These are phyloP conservation scores for Mycena amicta DNA, from an alignment of 768 basidiomycete species.

Conservation along the genomic window DNA sequence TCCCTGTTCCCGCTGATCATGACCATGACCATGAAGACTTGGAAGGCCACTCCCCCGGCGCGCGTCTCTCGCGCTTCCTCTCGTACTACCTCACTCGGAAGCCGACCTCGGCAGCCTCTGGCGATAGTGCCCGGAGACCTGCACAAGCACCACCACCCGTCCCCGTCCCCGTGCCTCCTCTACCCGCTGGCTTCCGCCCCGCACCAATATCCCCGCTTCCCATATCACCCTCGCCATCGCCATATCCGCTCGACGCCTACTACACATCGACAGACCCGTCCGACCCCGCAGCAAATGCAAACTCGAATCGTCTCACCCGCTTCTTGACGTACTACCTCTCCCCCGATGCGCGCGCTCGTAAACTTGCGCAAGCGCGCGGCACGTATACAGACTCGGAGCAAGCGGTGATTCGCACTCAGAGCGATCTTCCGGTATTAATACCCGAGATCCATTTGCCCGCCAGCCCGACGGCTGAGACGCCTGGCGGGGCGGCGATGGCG, in stretches of 20 bases:
- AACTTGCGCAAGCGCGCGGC: neutral
- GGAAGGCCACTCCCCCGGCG: neutral
- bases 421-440: neutral
- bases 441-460: too few relatives aligned
- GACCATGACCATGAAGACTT: neutral
- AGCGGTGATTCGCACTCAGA: neutral
- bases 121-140: neutral
- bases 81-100: neutral
- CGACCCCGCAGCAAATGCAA: neutral
- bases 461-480: too few relatives aligned
- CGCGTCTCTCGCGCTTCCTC: neutral
- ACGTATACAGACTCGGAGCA: too few relatives aligned
- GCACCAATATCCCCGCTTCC: too few relatives aligned
- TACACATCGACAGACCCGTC: neutral
- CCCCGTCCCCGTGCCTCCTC: neutral
- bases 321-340: neutral
- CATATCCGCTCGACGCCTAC: neutral
- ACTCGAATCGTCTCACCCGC: neutral
- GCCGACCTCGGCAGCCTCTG: neutral
- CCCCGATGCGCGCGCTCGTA: neutral
- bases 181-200: neutral
- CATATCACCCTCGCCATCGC: neutral
- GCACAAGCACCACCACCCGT: neutral
- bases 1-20: neutral
- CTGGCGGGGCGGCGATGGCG: too few relatives aligned